These are phyloP conservation scores for Nigrospora sphaerica DNA, from an alignment of 2,329 filamentous ascomycete species.

Conservation along the genomic window DNA sequence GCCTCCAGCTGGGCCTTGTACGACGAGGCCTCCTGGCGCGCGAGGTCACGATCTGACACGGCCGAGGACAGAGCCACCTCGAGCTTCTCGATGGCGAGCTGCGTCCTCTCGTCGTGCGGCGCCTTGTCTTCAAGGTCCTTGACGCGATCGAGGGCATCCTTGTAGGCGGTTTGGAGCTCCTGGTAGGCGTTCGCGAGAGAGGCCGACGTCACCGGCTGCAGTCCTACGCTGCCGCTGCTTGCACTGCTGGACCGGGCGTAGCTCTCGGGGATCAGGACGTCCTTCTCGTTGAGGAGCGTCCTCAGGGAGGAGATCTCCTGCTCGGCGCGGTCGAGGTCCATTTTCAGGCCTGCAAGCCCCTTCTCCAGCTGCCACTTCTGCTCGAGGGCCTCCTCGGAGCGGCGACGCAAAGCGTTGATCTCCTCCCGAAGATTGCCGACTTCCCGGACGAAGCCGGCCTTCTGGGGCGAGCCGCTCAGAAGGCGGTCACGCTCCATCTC, in stretches of 20 bases:
- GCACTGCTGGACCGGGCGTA: conserved; percentile 36
- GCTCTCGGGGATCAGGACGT: conserved; percentile 65
- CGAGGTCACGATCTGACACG: conserved; percentile 66
- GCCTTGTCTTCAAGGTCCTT: conserved; percentile 52
- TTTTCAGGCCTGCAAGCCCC: conserved; percentile 79
- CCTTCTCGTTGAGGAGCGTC: conserved; percentile 70
- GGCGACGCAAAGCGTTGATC: conserved; percentile 73
- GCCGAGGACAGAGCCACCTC: conserved; percentile 63
- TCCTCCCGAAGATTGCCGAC: conserved; percentile 75
- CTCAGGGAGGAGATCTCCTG: conserved; percentile 85
- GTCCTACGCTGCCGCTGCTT: conserved; percentile 26
- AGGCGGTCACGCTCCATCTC: conserved; percentile 74
- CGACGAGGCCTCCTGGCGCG: conserved; percentile 54
- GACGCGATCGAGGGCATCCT: conserved; percentile 58
- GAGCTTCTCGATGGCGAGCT: conserved; percentile 55
- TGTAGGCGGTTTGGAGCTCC: conserved; percentile 67
- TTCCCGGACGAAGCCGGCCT: conserved; percentile 77
- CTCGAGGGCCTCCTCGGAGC: conserved; percentile 88
- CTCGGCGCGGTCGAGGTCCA: conserved; percentile 92
- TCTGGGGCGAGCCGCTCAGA: conserved; percentile 60
- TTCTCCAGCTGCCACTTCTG: conserved; percentile 97
- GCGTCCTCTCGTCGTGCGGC: conserved; percentile 49
- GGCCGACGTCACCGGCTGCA: conserved; percentile 54
- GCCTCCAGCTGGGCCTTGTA: conserved; percentile 56
- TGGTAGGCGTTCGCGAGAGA: conserved; percentile 68